Percentiles rank a stretch among this genome's conserved stretches.
phyloP scores from a whole-genome alignment of 176 grass and related monocot genomes.

The Carex cristatella region DNA sequence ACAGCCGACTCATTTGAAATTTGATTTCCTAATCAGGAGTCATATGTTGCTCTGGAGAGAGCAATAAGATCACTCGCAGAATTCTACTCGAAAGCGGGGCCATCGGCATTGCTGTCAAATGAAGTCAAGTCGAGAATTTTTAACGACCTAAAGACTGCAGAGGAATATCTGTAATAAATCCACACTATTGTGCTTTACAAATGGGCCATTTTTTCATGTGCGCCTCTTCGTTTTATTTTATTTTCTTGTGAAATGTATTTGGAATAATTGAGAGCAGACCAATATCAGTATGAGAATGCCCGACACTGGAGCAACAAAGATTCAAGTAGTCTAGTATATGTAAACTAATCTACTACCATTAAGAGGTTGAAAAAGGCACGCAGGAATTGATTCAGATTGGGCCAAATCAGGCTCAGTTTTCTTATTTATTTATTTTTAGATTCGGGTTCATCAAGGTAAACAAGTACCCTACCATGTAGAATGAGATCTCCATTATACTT shows the following conservation, averaged over 20 bases:
- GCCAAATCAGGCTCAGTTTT: background rate
- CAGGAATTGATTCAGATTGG: background rate
- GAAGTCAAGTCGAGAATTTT: slow-evolving; percentile 62
- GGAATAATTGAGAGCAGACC: background rate
- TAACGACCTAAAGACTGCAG: slow-evolving; percentile 59
- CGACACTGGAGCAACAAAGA: background rate
- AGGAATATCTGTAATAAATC: slow-evolving; percentile 43
- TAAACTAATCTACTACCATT: background rate
- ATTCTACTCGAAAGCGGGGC: slow-evolving; percentile 88
- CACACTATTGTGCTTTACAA: background rate
- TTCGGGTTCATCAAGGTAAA: background rate
- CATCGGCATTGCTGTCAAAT: slow-evolving; percentile 48
- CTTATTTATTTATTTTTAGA: background rate
- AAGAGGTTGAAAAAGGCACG: background rate
- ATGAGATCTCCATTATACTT: background rate
- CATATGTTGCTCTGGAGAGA: slow-evolving; percentile 69
- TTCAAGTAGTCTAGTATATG: background rate
- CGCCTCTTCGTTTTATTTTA: background rate
- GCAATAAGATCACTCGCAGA: slow-evolving; percentile 66
- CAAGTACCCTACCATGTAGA: background rate
- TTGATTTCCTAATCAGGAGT: slow-evolving; percentile 43
- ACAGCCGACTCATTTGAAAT: background rate
- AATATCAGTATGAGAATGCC: background rate
- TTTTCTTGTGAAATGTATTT: background rate
- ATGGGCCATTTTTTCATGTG: background rate